These are phyloP conservation scores for Pyrus communis DNA, from an alignment of 306 rosid genomes.

Conservation along the genomic window DNA sequence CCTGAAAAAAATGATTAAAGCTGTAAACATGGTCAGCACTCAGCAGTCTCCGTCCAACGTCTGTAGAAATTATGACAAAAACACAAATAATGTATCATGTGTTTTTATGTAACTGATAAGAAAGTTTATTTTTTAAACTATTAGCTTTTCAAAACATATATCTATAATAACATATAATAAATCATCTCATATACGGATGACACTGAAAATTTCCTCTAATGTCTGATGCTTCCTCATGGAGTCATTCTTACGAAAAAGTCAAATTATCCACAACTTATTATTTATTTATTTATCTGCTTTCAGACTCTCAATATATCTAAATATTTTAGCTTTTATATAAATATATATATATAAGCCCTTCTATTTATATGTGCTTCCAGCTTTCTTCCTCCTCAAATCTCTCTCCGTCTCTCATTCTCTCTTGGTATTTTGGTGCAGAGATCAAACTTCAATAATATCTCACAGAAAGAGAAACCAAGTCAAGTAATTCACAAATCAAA, in stretches of 20 bases:
- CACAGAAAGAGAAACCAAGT: not conserved
- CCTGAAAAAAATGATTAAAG: not conserved
- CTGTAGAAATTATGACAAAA: too few relatives aligned
- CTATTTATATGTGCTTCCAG: not conserved
- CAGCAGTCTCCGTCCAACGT: not conserved
- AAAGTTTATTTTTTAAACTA: too few relatives aligned
- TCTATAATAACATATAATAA: too few relatives aligned
- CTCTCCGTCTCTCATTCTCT: not conserved
- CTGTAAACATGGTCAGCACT: not conserved
- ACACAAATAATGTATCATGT: too few relatives aligned
- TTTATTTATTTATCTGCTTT: not conserved
- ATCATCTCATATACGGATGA: too few relatives aligned
- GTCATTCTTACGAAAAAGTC: slow-evolving; percentile 27
- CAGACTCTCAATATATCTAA: not conserved
- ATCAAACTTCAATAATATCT: slow-evolving; percentile 6
- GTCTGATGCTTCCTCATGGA: not conserved
- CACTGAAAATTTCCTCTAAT: too few relatives aligned
- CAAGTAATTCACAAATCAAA: not conserved
- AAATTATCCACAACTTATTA: not conserved
- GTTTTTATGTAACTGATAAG: too few relatives aligned
- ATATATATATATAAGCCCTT: not conserved
- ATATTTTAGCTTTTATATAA: not conserved
- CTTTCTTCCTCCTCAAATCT: not conserved
- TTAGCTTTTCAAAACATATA: too few relatives aligned
- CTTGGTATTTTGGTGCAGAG: not conserved